Evolutionary conservation across 257 asterid species (phyloP), one percentile per base, ranked within the genome.

Genomic region (Anisodus tanguticus): DNA sequence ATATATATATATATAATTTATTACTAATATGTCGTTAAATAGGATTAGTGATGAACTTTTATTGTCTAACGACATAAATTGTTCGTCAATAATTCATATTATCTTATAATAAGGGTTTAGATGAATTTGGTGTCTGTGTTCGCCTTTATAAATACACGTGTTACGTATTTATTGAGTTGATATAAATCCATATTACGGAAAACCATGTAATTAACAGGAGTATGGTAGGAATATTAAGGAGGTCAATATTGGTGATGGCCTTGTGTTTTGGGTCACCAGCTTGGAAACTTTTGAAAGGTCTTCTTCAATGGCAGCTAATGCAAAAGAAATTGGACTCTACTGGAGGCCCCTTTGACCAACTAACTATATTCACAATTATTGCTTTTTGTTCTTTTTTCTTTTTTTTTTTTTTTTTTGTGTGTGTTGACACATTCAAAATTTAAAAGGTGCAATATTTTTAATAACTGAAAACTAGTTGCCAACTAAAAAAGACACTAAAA

Each of bases 11-110:
- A 3, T 8, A 59, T 59, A 17, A 60, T 60, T 57, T 37, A 1
- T 37, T 0, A 0, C 4, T 68, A 7, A 1, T 39, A 0, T 15
- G 0, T 39, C 2, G 0, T 69, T 39, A 39, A 69, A 39, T 3
- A 16, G 0, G 0, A 0, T 16, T 39, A 13, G 0, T 12, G 3
- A 41, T 0, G 0, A 0, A 68, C 37, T 37, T 68, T 60, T 68
- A 2, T 13, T 37, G 12, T 41, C 39, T 2, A 39, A 2, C 0
- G 39, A 69, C 0, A 0, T 0, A 39, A 69, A 0, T 39, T 3
- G 0, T 69, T 69, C 4, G 0, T 3, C 8, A 2, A 39, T 69
- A 69, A 41, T 69, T 69, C 2, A 3, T 39, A 6, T 15, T 68
- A 31, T 31, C 0, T 15, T 0, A 7, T 37, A 37, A 4, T 68